Percentiles rank a stretch among this genome's conserved stretches.
These are phyloP conservation scores for Boletus pseudopeckii DNA, from an alignment of 768 basidiomycete species.

Conservation along the genomic window DNA sequence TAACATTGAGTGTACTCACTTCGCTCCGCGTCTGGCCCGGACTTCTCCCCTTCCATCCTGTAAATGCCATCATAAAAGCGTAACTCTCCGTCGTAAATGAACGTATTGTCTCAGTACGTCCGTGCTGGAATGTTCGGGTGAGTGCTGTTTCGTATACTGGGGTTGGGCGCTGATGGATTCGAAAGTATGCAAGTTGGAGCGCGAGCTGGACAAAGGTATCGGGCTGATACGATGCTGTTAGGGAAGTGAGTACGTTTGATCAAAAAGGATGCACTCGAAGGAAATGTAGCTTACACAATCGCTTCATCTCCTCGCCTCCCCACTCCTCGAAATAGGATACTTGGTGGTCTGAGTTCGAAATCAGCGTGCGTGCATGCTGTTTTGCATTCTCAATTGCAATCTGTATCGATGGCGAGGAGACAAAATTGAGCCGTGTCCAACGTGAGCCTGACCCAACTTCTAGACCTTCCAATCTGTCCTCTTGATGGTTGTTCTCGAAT, in stretches of 20 bases:
- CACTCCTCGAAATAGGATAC: conserved; percentile 80
- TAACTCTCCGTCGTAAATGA: conserved; percentile 70
- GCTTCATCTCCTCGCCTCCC: conserved; percentile 86
- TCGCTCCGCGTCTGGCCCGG: not conserved
- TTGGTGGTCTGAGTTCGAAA: conserved; percentile 79
- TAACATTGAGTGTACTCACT: conserved; percentile 8
- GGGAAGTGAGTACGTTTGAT: not conserved
- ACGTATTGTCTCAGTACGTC: conserved; percentile 88
- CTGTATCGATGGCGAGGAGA: conserved; percentile 55
- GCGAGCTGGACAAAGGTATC: conserved; percentile 92
- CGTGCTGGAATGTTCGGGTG: conserved; percentile 81
- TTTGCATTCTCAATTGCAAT: conserved; percentile 58
- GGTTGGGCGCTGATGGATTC: conserved; percentile 68
- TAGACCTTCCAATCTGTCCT: conserved; percentile 1
- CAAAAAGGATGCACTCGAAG: not conserved
- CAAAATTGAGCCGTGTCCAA: conserved; percentile 75
- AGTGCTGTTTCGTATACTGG: conserved; percentile 93
- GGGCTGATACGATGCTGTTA: conserved; percentile 52
- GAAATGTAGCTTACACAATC: conserved; percentile 48
- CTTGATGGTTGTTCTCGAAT: conserved; percentile 5
- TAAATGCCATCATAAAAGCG: conserved; percentile 41
- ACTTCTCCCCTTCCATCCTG: conserved; percentile 15
- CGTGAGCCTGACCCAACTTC: conserved; percentile 18
- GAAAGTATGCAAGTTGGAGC: conserved; percentile 88
- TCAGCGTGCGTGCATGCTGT: conserved; percentile 51